Conservation (phyloP, 768 basidiomycete species). For the Amanita rubescens region DNA sequence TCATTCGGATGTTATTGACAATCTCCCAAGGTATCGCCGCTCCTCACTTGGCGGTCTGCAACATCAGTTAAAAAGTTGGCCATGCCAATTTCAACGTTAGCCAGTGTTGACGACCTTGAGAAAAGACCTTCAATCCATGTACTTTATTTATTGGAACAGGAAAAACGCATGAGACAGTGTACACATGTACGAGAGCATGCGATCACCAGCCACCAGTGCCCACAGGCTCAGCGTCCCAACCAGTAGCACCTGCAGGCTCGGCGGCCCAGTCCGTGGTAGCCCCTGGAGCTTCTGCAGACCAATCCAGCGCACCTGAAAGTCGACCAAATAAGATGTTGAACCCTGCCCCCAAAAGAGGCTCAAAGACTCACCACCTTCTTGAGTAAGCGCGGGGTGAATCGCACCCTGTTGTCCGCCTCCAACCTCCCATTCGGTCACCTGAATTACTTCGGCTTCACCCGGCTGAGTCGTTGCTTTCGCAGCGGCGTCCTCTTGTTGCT, state of each 20-base stretch:
- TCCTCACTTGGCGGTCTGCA: slow-evolving; percentile 24
- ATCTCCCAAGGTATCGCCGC: slow-evolving; percentile 23
- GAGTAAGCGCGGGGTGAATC: slow-evolving; percentile 72
- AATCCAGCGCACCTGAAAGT: slow-evolving; percentile 65
- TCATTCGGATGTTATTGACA: background rate
- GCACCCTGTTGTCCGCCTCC: slow-evolving; percentile 60
- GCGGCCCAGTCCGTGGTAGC: slow-evolving; percentile 78
- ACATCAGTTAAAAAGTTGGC: slow-evolving; percentile 9
- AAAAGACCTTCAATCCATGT: background rate
- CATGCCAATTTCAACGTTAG: background rate
- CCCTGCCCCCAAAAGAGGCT: slow-evolving; percentile 7
- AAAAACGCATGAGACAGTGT: background rate
- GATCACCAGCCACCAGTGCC: slow-evolving; percentile 30
- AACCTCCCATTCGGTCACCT: slow-evolving; percentile 67
- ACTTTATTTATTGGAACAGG: background rate
- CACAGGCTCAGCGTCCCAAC: slow-evolving; percentile 25
- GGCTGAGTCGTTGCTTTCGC: slow-evolving; percentile 69
- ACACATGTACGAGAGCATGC: background rate
- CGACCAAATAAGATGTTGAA: slow-evolving; percentile 7
- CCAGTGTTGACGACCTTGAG: background rate
- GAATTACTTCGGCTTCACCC: slow-evolving; percentile 43
- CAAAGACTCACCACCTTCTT: slow-evolving; percentile 45
- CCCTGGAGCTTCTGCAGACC: slow-evolving; percentile 62
- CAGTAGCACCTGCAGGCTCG: slow-evolving; percentile 48
- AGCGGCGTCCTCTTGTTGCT: slow-evolving; percentile 88